Conservation (phyloP, 305 asterid genomes). For the Euphrasia arctica region DNA sequence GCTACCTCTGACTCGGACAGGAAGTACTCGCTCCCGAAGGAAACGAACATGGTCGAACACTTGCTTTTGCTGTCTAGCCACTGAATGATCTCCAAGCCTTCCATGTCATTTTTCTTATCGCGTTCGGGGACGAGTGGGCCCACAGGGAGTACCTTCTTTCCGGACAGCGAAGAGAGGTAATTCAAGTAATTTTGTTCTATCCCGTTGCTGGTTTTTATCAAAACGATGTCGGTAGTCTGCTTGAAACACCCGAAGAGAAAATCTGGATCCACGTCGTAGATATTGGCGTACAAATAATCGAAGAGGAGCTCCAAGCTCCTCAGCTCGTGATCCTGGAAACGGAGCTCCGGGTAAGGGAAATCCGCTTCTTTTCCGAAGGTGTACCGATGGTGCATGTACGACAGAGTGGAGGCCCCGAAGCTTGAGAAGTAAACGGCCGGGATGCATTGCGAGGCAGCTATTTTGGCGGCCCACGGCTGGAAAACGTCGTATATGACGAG, state of each 20-base stretch:
- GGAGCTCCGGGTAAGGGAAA: conserved; percentile 16
- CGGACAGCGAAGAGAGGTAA: conserved; percentile 27
- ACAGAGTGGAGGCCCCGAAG: conserved; percentile 14
- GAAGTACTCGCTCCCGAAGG: conserved; percentile 40
- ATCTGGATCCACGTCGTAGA: conserved; percentile 29
- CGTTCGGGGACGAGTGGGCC: conserved; percentile 30
- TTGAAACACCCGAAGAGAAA: conserved; percentile 26
- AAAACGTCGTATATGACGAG: conserved; percentile 33
- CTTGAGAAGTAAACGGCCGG: conserved; percentile 27
- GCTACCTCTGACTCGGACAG: conserved; percentile 25
- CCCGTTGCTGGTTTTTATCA: conserved; percentile 31
- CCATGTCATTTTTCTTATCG: background rate
- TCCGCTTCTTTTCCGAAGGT: conserved; percentile 2
- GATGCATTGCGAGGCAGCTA: conserved; percentile 26
- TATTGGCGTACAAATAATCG: conserved; percentile 16
- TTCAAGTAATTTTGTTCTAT: conserved; percentile 36
- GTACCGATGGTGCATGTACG: conserved; percentile 19
- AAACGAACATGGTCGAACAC: conserved; percentile 29
- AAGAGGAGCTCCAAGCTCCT: background rate
- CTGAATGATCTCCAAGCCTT: conserved; percentile 22
- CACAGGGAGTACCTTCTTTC: conserved; percentile 28
- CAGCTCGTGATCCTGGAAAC: conserved; percentile 20
- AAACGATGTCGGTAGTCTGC: conserved; percentile 24
- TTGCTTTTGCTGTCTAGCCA: conserved; percentile 28
- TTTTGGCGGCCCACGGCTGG: conserved; percentile 37